Evolutionary conservation across 2,329 filamentous ascomycete genomes (phyloP).

Genomic region (Xylariaceae sp.): DNA sequence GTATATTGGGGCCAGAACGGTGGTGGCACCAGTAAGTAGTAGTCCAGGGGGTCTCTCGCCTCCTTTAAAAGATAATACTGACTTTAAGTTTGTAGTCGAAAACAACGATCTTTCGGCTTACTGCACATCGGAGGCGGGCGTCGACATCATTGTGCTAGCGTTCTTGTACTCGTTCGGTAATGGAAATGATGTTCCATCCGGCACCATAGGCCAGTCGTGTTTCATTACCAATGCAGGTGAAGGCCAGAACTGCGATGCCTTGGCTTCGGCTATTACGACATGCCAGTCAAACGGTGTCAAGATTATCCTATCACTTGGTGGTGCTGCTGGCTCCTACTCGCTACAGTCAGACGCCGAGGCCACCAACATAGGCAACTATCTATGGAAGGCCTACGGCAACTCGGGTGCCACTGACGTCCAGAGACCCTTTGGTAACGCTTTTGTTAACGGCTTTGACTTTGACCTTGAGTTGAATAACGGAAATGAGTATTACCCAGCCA

Average conservation of each 20-base stretch:
- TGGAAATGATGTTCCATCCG: constrained; percentile 46
- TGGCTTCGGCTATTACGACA: constrained; percentile 49
- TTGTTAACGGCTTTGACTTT: constrained; percentile 44
- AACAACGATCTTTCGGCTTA: constrained; percentile 48
- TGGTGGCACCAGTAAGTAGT: constrained; percentile 38
- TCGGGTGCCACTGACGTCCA: constrained; percentile 41
- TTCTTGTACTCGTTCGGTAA: constrained; percentile 51
- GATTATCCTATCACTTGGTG: constrained; percentile 54
- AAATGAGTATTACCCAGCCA: constrained; percentile 45
- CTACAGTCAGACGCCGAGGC: constrained; percentile 47
- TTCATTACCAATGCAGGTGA: constrained; percentile 44
- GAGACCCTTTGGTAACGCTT: constrained; percentile 54
- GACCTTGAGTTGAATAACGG: constrained; percentile 47
- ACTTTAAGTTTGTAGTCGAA: constrained; percentile 33
- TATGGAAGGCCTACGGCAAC: constrained; percentile 55
- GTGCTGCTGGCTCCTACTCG: constrained; percentile 46
- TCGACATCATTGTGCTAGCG: constrained; percentile 52
- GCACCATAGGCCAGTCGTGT: constrained; percentile 49
- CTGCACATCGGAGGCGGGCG: constrained; percentile 46
- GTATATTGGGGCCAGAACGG: constrained; percentile 42
- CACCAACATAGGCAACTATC: constrained; percentile 49
- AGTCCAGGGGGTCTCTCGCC: neutral
- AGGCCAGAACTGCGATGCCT: constrained; percentile 47
- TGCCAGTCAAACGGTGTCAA: constrained; percentile 51
- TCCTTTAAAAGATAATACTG: neutral